Evolutionary conservation across 2,329 filamentous ascomycete species (phyloP).

Genomic region (Fonsecaea pedrosoi): DNA sequence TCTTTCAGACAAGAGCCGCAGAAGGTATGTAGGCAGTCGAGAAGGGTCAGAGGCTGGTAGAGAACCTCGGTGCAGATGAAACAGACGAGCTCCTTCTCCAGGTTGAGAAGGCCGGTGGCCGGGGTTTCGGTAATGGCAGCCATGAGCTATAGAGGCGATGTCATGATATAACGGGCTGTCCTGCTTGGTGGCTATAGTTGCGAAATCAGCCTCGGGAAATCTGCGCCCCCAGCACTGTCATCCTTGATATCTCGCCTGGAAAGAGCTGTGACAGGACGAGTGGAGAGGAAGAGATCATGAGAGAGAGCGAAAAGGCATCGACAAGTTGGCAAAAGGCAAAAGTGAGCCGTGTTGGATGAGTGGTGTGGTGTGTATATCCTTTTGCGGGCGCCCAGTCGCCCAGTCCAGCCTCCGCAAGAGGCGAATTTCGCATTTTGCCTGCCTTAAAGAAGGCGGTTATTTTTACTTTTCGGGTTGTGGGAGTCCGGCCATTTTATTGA

Average conservation of each 20-base stretch:
- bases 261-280: neutral
- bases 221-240: neutral
- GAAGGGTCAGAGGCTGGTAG: conserved; percentile 86
- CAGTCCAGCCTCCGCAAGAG: neutral
- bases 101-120: conserved; percentile 61
- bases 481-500: neutral
- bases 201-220: neutral
- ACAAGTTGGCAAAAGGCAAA: neutral
- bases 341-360: neutral
- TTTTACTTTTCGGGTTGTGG: conserved; percentile 4
- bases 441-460: neutral
- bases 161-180: neutral
- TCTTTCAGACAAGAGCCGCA: conserved; percentile 94
- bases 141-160: conserved; percentile 16
- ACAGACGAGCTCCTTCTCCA: conserved; percentile 94
- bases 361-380: neutral
- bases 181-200: neutral
- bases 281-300: neutral
- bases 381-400: conserved; percentile 1
- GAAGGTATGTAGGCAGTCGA: conserved; percentile 94
- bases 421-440: neutral
- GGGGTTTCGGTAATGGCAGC: conserved; percentile 29
- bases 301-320: neutral
- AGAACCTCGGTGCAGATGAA: conserved; percentile 97
- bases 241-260: neutral